These are phyloP conservation scores for Babesia ovis DNA, from an alignment of 169 alveolate genomes.

Conservation along the genomic window DNA sequence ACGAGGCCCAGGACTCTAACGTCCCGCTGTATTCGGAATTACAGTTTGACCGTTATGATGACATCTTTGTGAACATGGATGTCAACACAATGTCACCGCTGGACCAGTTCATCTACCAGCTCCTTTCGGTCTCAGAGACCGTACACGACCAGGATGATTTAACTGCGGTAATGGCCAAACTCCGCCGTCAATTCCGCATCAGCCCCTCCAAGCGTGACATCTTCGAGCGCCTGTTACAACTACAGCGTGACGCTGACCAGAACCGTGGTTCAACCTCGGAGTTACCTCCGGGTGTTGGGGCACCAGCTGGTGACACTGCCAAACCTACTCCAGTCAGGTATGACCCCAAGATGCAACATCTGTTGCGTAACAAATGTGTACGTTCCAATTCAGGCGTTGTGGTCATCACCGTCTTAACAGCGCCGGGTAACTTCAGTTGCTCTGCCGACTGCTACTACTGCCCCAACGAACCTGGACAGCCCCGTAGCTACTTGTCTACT, in stretches of 20 bases:
- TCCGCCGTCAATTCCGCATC: conserved; percentile 68
- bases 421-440: conserved; percentile 92
- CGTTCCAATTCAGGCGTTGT: conserved; percentile 90
- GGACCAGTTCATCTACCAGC: conserved; percentile 51
- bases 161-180: conserved; percentile 33
- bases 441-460: conserved; percentile 91
- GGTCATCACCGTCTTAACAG: conserved; percentile 92
- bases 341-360: conserved; percentile 69
- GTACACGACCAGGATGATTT: conserved; percentile 30
- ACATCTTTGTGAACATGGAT: conserved; percentile 35
- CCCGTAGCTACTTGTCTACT: conserved; percentile 91
- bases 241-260: conserved; percentile 20
- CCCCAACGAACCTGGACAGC: conserved; percentile 95
- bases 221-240: conserved; percentile 41
- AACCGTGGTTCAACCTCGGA: not conserved
- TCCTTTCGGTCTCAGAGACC: conserved; percentile 14
- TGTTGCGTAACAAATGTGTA: conserved; percentile 81
- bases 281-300: not conserved
- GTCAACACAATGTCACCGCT: conserved; percentile 19
- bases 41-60: conserved; percentile 49
- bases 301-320: not conserved
- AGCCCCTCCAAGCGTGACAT: conserved; percentile 77
- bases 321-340: conserved; percentile 31
- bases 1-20: conserved; percentile 1
- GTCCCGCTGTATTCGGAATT: conserved; percentile 10